phyloP scores from a whole-genome alignment of 441 rosid genomes.

The Raphanus hybrid region DNA sequence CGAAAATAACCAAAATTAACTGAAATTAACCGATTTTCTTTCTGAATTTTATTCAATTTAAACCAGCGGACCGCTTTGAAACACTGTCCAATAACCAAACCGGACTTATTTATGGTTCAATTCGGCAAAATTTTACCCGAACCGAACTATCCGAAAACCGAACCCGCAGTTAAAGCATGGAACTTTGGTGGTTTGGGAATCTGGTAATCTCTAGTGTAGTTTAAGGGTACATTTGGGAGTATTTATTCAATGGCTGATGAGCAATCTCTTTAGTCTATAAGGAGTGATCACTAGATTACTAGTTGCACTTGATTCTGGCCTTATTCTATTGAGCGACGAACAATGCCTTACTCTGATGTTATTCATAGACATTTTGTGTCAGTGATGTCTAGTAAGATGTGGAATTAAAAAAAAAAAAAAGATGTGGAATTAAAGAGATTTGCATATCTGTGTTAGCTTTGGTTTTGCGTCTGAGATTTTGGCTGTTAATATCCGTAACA shows the following conservation, averaged over 20 bases:
- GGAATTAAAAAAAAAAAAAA: not conserved
- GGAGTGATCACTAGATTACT: not conserved
- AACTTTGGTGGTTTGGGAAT: no score
- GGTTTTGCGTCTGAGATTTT: not conserved
- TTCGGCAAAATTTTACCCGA: no score
- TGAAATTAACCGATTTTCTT: no score
- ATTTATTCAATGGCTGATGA: not conserved
- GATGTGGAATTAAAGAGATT: conserved; percentile 2
- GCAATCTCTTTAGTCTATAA: not conserved
- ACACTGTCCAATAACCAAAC: no score
- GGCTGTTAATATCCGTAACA: not conserved
- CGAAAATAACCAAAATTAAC: no score
- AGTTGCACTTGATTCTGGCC: not conserved
- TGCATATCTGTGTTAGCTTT: not conserved
- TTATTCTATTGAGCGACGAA: not conserved
- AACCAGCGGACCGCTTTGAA: no score
- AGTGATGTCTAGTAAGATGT: conserved; percentile 7
- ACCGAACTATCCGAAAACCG: no score
- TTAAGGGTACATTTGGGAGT: no score
- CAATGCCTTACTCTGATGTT: conserved; percentile 11
- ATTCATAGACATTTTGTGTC: not conserved
- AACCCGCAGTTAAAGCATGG: no score
- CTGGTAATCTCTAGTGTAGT: no score
- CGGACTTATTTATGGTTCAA: no score
- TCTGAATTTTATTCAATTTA: no score